Percentiles rank a stretch among this genome's conserved stretches.
phyloP scores from a whole-genome alignment of 305 asterid genomes.

The Fraxinus angustifolia region DNA sequence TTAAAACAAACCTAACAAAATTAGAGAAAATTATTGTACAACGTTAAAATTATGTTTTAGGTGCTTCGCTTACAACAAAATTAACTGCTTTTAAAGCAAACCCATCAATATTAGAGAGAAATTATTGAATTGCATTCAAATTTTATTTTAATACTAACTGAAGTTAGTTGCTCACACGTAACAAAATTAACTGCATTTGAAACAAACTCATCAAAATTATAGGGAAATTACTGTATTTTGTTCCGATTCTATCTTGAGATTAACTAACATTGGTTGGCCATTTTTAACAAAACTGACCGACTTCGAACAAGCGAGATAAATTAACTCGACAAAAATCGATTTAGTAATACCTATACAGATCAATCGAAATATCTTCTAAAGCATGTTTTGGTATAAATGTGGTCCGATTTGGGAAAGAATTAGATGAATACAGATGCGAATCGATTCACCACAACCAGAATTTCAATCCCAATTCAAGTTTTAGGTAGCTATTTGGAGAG shows the following conservation, averaged over 20 bases:
- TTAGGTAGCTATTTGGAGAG: neutral
- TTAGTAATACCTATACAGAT: neutral
- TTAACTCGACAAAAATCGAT: neutral
- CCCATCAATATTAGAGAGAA: neutral
- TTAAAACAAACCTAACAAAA: constrained; percentile 31
- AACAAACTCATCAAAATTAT: neutral
- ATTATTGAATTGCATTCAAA: too few relatives aligned
- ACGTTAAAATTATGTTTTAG: neutral
- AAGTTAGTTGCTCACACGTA: constrained; percentile 21
- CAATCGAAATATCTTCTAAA: neutral
- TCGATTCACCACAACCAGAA: neutral
- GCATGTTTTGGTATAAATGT: neutral
- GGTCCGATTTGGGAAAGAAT: neutral
- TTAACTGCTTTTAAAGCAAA: neutral
- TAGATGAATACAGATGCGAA: neutral
- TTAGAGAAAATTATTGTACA: neutral
- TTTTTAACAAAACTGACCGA: neutral
- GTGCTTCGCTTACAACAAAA: constrained; percentile 35
- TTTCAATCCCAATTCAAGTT: neutral
- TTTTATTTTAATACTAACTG: neutral
- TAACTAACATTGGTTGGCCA: neutral
- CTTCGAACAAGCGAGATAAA: neutral
- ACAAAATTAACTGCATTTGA: constrained; percentile 25
- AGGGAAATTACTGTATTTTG: neutral
- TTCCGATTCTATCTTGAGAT: neutral